Percentiles rank a stretch among this genome's conserved stretches.
Evolutionary conservation across 768 basidiomycete species (phyloP).

Genomic region (Podaxis mareebaensis): DNA sequence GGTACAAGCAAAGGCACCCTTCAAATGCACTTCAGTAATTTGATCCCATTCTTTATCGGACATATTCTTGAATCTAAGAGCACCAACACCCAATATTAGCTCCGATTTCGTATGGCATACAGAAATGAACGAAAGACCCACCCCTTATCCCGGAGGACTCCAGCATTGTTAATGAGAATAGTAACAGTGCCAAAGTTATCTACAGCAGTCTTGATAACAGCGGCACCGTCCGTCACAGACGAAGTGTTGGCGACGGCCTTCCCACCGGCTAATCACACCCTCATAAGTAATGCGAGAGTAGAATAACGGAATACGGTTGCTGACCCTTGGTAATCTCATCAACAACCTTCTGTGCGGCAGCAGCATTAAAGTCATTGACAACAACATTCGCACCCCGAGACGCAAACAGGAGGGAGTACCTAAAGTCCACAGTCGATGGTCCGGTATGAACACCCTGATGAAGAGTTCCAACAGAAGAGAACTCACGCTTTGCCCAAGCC

Average conservation of each 20-base stretch:
- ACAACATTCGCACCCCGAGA: slow-evolving; percentile 91
- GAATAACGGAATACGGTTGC: slow-evolving; percentile 19
- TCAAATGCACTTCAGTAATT: slow-evolving; percentile 86
- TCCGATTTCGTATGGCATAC: background rate
- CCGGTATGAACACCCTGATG: slow-evolving; percentile 11
- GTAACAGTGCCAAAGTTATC: slow-evolving; percentile 82
- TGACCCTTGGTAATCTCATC: slow-evolving; percentile 82
- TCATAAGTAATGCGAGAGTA: background rate
- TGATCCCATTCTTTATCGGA: slow-evolving; percentile 92
- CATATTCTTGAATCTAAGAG: slow-evolving; percentile 91
- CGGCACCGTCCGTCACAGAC: slow-evolving; percentile 82
- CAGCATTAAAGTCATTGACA: slow-evolving; percentile 90
- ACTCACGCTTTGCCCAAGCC: slow-evolving; percentile 91
- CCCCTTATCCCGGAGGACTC: slow-evolving; percentile 84
- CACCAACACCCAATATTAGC: background rate
- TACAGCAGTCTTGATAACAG: slow-evolving; percentile 84
- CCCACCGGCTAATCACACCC: slow-evolving; percentile 66
- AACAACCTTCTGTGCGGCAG: slow-evolving; percentile 89
- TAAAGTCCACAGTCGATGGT: slow-evolving; percentile 29
- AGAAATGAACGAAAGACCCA: slow-evolving; percentile 27
- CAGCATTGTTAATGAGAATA: slow-evolving; percentile 96
- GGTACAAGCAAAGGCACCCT: slow-evolving; percentile 89
- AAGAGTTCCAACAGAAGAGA: background rate
- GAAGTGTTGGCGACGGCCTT: slow-evolving; percentile 87
- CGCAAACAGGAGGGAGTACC: slow-evolving; percentile 92